A percentile compares a stretch with the other conserved stretches of the same genome.
These are phyloP conservation scores for Russula brevipes DNA, from an alignment of 768 basidiomycete genomes.

Conservation along the genomic window DNA sequence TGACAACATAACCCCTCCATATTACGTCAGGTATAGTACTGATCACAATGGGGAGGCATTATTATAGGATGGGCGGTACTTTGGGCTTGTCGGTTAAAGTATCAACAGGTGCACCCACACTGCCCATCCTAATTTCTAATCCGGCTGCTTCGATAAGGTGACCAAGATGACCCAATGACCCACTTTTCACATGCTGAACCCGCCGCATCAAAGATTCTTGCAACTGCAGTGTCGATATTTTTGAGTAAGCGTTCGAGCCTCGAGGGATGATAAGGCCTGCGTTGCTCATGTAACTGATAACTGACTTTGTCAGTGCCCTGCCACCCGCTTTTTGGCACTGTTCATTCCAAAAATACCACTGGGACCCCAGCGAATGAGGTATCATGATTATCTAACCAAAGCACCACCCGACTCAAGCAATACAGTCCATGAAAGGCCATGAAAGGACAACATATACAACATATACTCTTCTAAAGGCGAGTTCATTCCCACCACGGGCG, in stretches of 20 bases:
- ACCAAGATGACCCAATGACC: background rate
- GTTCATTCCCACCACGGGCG: background rate
- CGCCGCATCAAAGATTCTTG: background rate
- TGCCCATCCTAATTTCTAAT: background rate
- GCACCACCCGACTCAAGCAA: background rate
- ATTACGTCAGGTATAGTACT: background rate
- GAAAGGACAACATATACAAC: background rate
- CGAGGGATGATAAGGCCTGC: background rate
- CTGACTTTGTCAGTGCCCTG: background rate
- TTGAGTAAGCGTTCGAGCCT: background rate
- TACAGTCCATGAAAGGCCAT: conserved; percentile 4
- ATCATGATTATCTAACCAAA: background rate
- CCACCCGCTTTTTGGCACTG: background rate
- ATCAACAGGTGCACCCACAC: background rate
- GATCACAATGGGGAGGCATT: conserved; percentile 3
- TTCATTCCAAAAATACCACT: background rate
- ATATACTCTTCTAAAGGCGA: background rate
- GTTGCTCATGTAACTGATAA: background rate
- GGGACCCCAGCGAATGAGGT: background rate
- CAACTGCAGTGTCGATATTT: background rate
- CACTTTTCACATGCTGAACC: background rate
- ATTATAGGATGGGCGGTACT: background rate
- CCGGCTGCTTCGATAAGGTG: background rate
- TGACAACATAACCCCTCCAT: background rate
- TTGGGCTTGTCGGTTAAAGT: background rate